Evolutionary conservation across 768 basidiomycete species (phyloP).

Genomic region (Lactifluus hygrophoroides): DNA sequence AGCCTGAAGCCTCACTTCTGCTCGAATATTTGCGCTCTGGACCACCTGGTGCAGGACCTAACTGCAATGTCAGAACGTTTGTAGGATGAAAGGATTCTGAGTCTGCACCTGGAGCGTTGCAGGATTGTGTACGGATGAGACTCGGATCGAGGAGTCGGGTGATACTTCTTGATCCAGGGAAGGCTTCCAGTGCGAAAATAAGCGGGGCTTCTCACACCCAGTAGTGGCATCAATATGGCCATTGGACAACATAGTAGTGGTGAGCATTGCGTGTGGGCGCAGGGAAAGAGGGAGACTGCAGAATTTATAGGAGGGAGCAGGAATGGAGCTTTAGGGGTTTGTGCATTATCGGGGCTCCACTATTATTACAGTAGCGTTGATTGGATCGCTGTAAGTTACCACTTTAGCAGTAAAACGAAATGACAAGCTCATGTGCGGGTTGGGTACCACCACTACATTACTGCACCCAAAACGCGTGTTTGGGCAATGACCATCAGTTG

Average conservation of each 20-base stretch:
- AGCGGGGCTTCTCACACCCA: slow-evolving; percentile 1
- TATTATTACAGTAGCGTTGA: too few species aligned
- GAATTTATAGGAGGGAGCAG: not conserved
- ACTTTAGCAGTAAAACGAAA: too few species aligned
- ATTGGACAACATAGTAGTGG: not conserved
- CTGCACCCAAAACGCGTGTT: not conserved
- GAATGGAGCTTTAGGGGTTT: slow-evolving; percentile 10
- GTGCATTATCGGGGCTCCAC: not conserved
- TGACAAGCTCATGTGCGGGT: not conserved
- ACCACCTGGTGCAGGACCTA: slow-evolving; percentile 3
- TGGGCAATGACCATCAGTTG: too few species aligned
- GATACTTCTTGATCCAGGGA: not conserved
- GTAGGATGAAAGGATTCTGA: not conserved
- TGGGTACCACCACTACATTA: not conserved
- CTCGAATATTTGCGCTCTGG: not conserved
- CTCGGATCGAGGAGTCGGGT: not conserved
- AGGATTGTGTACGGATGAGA: not conserved
- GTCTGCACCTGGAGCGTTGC: not conserved
- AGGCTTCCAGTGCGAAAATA: slow-evolving; percentile 10
- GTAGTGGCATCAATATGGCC: not conserved
- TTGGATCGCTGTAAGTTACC: not conserved
- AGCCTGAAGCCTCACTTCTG: not conserved
- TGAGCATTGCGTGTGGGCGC: not conserved
- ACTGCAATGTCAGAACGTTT: not conserved
- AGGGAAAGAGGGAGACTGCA: not conserved